phyloP scores from a whole-genome alignment of 495 filamentous ascomycete species.

The Aspergillus biplanus region DNA sequence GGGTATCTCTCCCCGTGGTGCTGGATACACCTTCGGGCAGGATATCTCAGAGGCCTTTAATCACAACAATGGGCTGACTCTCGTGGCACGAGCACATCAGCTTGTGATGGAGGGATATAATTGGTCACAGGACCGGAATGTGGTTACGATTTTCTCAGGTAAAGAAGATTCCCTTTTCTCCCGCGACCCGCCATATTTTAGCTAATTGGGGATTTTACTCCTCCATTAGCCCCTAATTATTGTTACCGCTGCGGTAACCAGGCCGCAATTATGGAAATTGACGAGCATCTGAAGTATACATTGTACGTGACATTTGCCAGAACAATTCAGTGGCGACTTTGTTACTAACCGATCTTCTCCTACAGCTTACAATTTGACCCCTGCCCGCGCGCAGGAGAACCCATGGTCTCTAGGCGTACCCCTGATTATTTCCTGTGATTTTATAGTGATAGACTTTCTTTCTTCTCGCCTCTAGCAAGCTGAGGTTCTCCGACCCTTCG shows the following conservation, averaged over 20 bases:
- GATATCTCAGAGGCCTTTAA: constrained; percentile 99
- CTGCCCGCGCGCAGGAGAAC: constrained; percentile 94
- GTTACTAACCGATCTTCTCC: constrained; percentile 21
- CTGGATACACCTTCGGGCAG: constrained; percentile 98
- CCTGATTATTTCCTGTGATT: constrained; percentile 96
- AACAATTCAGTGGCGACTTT: not conserved
- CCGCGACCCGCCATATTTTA: not conserved
- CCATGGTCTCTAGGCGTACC: constrained; percentile 97
- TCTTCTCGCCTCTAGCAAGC: constrained; percentile 28
- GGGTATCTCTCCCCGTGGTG: constrained; percentile 96
- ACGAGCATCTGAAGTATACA: constrained; percentile 98
- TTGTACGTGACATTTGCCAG: constrained; percentile 69
- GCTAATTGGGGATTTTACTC: constrained; percentile 8
- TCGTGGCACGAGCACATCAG: constrained; percentile 93
- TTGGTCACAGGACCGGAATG: constrained; percentile 95
- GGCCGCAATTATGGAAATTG: constrained; percentile 99
- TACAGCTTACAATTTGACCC: constrained; percentile 97
- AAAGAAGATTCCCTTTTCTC: constrained; percentile 28
- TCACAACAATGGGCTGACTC: constrained; percentile 97
- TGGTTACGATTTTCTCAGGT: constrained; percentile 99
- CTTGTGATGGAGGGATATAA: constrained; percentile 99
- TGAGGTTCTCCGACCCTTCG: constrained; percentile 29
- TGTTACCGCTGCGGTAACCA: constrained; percentile 99
- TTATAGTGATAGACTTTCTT: constrained; percentile 40
- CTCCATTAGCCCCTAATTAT: constrained; percentile 81